Evolutionary conservation across 2,329 filamentous ascomycete species (phyloP), one percentile per base, ranked within the genome.

Genomic region (Colletotrichum chlorophyti): DNA sequence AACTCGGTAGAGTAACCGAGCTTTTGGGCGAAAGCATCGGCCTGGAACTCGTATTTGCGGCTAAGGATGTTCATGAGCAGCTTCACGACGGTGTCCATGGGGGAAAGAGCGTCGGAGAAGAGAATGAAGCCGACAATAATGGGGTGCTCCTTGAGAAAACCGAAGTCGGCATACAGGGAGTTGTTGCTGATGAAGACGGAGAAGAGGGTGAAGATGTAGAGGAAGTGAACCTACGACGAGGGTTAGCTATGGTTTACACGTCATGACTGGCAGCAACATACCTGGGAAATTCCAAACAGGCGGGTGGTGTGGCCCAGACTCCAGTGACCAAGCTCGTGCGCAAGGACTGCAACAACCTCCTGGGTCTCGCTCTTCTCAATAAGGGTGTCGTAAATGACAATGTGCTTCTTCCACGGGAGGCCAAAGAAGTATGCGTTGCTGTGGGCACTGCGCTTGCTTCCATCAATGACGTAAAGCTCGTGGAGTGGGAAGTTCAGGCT

Each of bases 371-470:
- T 95, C 85, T 98, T 97, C 76, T 97, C 94, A 63, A 99, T 93
- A 63, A 99, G 79, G 5, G 96, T 99, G 72, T 99, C 95, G 73
- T 97, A 99, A 71, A 99, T 96, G 69, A 99, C 95, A 79, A 99
- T 99, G 80, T 98, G 96, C 85, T 98, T 98, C 85, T 97, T 97
- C 93, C 94, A 99, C 37, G 95, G 95, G 53, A 99, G 85, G 60
- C 95, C 95, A 68, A 96, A 97, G 79, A 99, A 99, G 77, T 96
- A 95, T 29, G 91, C 91, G 72, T 96, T 96, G 75, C 89, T 92
- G 78, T 96, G 91, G 27, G 91, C 89, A 71, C 88, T 91, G 69
- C 92, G 84, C 81, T 93, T 95, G 79, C 89, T 93, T 58, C 91
- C 91, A 70, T 96, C 91, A 69, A 99, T 99, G 69, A 98, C 93